Conservation (phyloP, 2,329 filamentous ascomycete species). For the Calonectria pseudoreteaudii region DNA sequence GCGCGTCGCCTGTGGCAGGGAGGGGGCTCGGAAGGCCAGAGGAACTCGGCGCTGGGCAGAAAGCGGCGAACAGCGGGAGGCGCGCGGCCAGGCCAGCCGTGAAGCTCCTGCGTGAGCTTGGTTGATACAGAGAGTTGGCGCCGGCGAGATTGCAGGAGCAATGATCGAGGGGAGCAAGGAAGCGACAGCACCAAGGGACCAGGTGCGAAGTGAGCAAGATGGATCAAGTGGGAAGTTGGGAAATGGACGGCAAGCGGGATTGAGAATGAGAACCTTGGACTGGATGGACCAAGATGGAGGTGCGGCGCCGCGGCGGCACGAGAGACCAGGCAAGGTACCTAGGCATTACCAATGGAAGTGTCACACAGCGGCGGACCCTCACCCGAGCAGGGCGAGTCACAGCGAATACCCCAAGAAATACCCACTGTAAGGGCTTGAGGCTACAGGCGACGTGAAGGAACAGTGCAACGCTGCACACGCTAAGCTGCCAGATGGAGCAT, state of each 20-base stretch:
- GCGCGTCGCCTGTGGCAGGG: conserved; percentile 33
- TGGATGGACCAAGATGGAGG: conserved; percentile 20
- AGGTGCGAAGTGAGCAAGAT: not conserved
- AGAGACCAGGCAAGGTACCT: conserved; percentile 13
- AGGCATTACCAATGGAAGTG: conserved; percentile 18
- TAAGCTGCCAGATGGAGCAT: conserved; percentile 26
- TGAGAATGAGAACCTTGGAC: conserved; percentile 19
- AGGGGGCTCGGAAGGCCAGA: conserved; percentile 6
- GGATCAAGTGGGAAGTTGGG: conserved; percentile 3
- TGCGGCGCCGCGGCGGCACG: conserved; percentile 28
- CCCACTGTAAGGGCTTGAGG: conserved; percentile 5
- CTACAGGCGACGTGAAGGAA: conserved; percentile 13
- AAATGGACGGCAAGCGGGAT: conserved; percentile 14
- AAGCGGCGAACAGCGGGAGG: not conserved
- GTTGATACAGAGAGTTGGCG: not conserved
- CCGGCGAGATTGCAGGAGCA: not conserved
- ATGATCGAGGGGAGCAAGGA: not conserved
- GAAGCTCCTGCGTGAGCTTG: conserved; percentile 5
- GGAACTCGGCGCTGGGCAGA: not conserved
- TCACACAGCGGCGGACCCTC: not conserved
- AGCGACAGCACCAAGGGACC: not conserved
- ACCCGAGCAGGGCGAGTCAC: conserved; percentile 9
- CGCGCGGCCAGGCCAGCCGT: conserved; percentile 10
- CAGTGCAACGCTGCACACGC: conserved; percentile 13
- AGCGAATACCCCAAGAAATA: conserved; percentile 2